Evolutionary conservation across 352 stramenopile species (phyloP), one percentile per base, ranked within the genome.

Genomic region (Blastocystis sp.): DNA sequence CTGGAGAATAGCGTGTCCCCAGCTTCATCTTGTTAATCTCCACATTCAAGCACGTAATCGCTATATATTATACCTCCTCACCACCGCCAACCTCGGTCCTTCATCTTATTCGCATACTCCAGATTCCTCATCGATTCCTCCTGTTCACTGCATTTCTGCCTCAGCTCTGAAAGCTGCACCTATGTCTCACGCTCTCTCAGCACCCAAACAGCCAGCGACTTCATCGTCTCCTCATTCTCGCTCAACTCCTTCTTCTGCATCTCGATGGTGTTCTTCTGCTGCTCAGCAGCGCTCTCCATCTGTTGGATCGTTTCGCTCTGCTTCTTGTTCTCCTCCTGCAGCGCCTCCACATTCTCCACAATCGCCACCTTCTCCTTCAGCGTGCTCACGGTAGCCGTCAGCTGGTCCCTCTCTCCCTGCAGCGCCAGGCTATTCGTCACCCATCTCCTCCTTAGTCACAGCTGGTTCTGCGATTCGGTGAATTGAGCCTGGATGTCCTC

Each of bases 11-110:
- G 52, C 52, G 65, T 17, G 65, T 53, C 43, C 65, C 65, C 43
- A 76, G 43, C 65, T 76, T 76, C n/a, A 76, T 48, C 43, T 76
- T 76, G 65, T 76, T 76, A 38, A 76, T 76, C 65, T 76, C 65
- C 65, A 53, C 23, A 76, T 76, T 76, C 23, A 76, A 23, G 43
- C 65, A 76, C 0, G 65, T 53, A 21, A 76, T n/a, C 10, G 65
- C 65, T 76, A 76, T 1, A 53, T 38, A 0, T 76, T n/a, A 52
- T n/a, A 0, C 0, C 11, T 21, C 21, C 0, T 19, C 34, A n/a
- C 3, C 34, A 76, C 4, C n/a, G 28, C 65, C 65, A 28, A 76
- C 65, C 65, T 52, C 65, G 34, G 38, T 76, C 65, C 34, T 76
- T 76, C 34, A 76, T 76, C 43, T 76, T 76, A 41, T 76, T 76